Conservation (phyloP, 164 flowering plant genomes). For the Stephania cephalantha region DNA sequence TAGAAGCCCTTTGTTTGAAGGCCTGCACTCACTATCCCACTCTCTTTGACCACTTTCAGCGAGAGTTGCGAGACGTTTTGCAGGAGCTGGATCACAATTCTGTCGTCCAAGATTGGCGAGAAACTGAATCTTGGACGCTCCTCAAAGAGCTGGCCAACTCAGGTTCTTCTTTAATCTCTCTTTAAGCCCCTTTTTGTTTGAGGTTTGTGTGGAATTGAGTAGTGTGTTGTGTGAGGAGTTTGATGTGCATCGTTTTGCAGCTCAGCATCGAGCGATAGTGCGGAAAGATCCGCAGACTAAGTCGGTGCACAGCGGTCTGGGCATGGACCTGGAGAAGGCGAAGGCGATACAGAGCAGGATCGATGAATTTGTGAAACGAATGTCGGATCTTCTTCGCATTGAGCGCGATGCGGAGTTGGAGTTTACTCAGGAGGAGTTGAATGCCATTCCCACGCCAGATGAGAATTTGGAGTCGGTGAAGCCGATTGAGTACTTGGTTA, state of each 20-base stretch:
- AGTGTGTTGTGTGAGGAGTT: not conserved
- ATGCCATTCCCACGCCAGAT: slow-evolving; percentile 70
- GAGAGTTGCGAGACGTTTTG: slow-evolving; percentile 72
- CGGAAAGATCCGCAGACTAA: slow-evolving; percentile 43
- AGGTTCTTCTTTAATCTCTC: slow-evolving; percentile 26
- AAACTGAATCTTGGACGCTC: slow-evolving; percentile 72
- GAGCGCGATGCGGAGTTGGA: slow-evolving; percentile 93
- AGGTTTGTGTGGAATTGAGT: too few species aligned
- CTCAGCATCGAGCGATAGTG: slow-evolving; percentile 68
- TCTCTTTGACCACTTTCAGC: slow-evolving; percentile 81
- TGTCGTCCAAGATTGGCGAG: slow-evolving; percentile 45
- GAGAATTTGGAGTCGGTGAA: slow-evolving; percentile 45
- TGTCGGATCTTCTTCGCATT: slow-evolving; percentile 73
- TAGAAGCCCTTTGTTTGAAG: slow-evolving; percentile 75
- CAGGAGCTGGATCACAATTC: slow-evolving; percentile 41
- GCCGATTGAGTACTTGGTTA: slow-evolving; percentile 82
- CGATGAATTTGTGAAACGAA: slow-evolving; percentile 52
- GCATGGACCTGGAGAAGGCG: slow-evolving; percentile 63
- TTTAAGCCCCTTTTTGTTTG: not conserved
- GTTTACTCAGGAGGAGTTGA: slow-evolving; percentile 80
- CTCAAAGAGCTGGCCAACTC: slow-evolving; percentile 72
- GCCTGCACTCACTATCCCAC: slow-evolving; percentile 85
- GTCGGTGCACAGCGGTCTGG: slow-evolving; percentile 49
- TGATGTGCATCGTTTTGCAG: slow-evolving; percentile 31
- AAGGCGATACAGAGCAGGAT: slow-evolving; percentile 66